Percentiles rank a stretch among this genome's conserved stretches.
phyloP scores from a whole-genome alignment of 148 eudicot genomes.

The Tetragonia tetragonoides region DNA sequence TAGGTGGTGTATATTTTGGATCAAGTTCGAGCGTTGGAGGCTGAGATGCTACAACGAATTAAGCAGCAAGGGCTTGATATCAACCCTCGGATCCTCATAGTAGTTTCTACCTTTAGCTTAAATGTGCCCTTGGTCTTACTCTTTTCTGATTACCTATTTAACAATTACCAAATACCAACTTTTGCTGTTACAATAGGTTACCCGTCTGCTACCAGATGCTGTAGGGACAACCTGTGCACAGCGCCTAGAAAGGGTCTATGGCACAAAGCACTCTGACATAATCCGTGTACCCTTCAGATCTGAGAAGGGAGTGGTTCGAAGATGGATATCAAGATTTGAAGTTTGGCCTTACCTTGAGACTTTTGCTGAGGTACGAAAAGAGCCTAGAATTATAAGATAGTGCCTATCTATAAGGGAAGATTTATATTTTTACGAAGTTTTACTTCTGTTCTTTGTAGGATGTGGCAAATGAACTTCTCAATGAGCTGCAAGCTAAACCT shows the following conservation, averaged over 20 bases:
- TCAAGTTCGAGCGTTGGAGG: slow-evolving; percentile 55
- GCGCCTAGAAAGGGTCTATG: slow-evolving; percentile 36
- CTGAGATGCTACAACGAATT: slow-evolving; percentile 45
- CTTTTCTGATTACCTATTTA: background rate
- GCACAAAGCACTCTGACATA: slow-evolving; percentile 38
- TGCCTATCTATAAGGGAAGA: background rate
- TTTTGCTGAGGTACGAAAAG: slow-evolving; percentile 35
- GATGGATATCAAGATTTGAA: slow-evolving; percentile 49
- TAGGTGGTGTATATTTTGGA: slow-evolving; percentile 52
- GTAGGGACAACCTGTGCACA: slow-evolving; percentile 42
- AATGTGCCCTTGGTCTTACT: background rate
- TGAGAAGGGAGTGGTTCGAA: slow-evolving; percentile 37
- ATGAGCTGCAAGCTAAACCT: slow-evolving; percentile 48
- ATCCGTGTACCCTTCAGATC: slow-evolving; percentile 44
- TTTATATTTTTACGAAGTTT: background rate
- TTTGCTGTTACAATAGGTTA: slow-evolving; percentile 23
- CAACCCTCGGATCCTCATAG: slow-evolving; percentile 42
- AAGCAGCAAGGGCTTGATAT: slow-evolving; percentile 47
- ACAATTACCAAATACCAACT: background rate
- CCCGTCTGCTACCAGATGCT: slow-evolving; percentile 38
- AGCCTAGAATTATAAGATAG: background rate
- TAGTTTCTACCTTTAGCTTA: slow-evolving; percentile 5
- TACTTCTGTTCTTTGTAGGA: slow-evolving; percentile 29
- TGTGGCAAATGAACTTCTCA: slow-evolving; percentile 38
- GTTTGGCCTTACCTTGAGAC: slow-evolving; percentile 45